Base-by-base conservation (phyloP, 1,284 basidiomycete genomes). In the Pyrrhoderma noxium region DNA sequence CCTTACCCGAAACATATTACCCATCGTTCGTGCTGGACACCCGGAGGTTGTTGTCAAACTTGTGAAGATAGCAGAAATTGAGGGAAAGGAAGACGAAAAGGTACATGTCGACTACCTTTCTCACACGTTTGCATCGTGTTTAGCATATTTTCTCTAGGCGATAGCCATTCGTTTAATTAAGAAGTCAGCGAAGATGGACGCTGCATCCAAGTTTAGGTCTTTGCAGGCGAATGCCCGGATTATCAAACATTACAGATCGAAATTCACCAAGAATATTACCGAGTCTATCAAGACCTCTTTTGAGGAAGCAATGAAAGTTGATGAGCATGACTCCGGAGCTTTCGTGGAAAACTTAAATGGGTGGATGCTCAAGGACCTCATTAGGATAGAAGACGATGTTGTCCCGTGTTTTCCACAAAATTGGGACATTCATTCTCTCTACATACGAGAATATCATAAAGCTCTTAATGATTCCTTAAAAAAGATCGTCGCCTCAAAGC, bases 301-400 rank as follows among this genome's bases (percentile, higher is more conserved):
- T 60, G 77, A 86, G 5, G 75, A 77, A 19, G 82, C 82, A 14
- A 90, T 83, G 64, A 67, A 74, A 40, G 76, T 74, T 27, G 74
- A 82, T 59, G 74, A 80, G 57, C 72, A 76, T 21, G 76, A 91
- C 60, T 79, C 86, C 11, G 70, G 80, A 18, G 74, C 70, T 0
- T 96, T 96, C 67, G 73, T 99, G 52, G 82, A 87, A 18, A 79
- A 79, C 49, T 71, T 97, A 11, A 69, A 62, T 13, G 73, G 80
- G 42, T 99, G 93, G 92, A 81, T 99, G 61, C 98, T 94, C 69
- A 85, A 96, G 62, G 96, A 99, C 65, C 78, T 99, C 59, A 86
- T 93, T 54, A 80, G 88, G 31, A 86, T 99, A 57, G 87, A 95
- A 66, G 80, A 82, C 61, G 85, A 93, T 56, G 80, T 98, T 52